Evolutionary conservation across 148 eudicot genomes (phyloP), one percentile per base, ranked within the genome.

Genomic region (Beta vulgaris): DNA sequence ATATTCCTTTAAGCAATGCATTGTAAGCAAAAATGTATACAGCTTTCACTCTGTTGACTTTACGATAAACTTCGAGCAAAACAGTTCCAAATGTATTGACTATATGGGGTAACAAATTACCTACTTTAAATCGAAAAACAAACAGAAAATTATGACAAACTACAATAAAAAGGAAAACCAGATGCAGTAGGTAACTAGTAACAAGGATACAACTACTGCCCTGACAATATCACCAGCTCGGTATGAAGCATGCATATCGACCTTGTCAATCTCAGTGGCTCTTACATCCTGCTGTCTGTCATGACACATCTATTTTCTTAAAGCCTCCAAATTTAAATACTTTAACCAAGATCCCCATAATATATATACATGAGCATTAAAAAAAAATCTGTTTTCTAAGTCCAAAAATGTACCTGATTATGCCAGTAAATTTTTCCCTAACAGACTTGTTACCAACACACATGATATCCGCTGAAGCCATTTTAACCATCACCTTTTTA

Each of bases 261-360:
- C 99, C 86, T 95, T 95, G 86, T 95, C 99, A 78, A 95, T 90
- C 87, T 95, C 96, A 7, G 99, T 92, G 63, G 93, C 99, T 85
- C 99, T 87, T 39, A 95, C 96, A 84, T 95, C 97, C 82, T 95
- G 99, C 81, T 95, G 99, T 90, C 99, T 95, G 90, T 73, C 61
- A 58, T 37, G 35, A 26, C 36, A 55, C 42, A 75, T 10, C 11
- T 16, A 69, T 40, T 58, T 68, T 66, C 28, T 54, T 36, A 67
- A 57, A 18, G 25, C 43, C 54, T 2, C 23, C 18, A 31, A 63
- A 40, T 4, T 13, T 44, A 51, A 46, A 23, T n/a, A n/a, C 49
- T 15, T 51, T 4, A 23, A 42, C 35, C 77, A 48, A 64, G 57
- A 61, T 37, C 8, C 36, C 15, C 69, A 64, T 23, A 64, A 64